A percentile compares a stretch with the other conserved stretches of the same genome.
These are phyloP conservation scores for Backusella circina DNA, from an alignment of 192 early-diverging fungal genomes.

Conservation along the genomic window DNA sequence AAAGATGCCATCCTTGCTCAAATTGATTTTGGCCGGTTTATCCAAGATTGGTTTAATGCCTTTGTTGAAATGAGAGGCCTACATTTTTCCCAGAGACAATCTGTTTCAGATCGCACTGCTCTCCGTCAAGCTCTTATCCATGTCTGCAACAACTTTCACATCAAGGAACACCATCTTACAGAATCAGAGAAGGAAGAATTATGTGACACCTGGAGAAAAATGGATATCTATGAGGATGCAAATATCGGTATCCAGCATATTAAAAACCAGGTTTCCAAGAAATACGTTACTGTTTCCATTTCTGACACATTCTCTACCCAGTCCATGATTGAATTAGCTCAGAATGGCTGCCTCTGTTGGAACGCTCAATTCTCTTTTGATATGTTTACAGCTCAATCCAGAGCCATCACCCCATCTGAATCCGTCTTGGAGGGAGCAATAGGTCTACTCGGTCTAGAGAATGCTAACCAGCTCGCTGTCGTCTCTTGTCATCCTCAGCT, in stretches of 20 bases:
- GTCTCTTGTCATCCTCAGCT: constrained; percentile 6
- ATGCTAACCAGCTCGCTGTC: background rate
- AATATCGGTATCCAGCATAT: background rate
- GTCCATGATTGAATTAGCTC: constrained; percentile 13
- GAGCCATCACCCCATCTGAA: background rate
- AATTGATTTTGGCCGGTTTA: background rate
- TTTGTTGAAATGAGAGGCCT: background rate
- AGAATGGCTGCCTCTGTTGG: constrained; percentile 22
- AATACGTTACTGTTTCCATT: constrained; percentile 13
- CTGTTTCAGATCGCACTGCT: background rate
- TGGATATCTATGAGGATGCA: constrained; percentile 16
- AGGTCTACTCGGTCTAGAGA: background rate
- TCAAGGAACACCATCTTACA: background rate
- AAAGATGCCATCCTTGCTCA: background rate
- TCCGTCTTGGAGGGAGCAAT: background rate
- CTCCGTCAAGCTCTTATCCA: constrained; percentile 1
- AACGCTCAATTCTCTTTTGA: constrained; percentile 21
- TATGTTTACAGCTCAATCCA: background rate
- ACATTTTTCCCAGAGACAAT: background rate
- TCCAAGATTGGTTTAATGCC: constrained; percentile 3
- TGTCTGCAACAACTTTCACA: background rate
- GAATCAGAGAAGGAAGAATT: background rate
- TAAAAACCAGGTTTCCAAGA: background rate
- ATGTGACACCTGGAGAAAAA: background rate
- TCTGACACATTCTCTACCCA: constrained; percentile 15